Conservation (phyloP, 257 asterid species). For the Nicotiana tomentosiformis region DNA sequence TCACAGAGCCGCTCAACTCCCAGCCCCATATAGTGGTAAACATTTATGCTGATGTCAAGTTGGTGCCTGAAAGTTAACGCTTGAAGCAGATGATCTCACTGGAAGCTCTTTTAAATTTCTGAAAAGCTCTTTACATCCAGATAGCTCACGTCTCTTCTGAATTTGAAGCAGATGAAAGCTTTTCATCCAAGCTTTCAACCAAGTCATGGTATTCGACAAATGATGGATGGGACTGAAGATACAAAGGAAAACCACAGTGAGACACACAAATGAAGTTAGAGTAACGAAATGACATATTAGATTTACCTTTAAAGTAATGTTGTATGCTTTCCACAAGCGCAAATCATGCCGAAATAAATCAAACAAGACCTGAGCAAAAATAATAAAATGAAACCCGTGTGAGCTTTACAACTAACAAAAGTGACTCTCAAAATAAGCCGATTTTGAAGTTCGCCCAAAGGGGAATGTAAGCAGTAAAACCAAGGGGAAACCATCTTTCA, state of each 20-base stretch:
- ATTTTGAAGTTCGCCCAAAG: not conserved
- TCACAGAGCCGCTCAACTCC: not conserved
- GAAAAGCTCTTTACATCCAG: slow-evolving; percentile 17
- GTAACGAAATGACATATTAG: not conserved
- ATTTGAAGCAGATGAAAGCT: slow-evolving; percentile 44
- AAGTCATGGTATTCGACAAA: slow-evolving; percentile 74
- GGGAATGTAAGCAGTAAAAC: not conserved
- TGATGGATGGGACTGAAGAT: slow-evolving; percentile 56
- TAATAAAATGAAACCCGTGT: slow-evolving; percentile 12
- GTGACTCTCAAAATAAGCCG: not conserved
- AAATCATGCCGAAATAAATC: slow-evolving; percentile 86
- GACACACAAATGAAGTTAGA: not conserved
- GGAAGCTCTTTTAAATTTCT: not conserved
- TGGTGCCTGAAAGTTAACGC: not conserved
- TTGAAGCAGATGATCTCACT: not conserved
- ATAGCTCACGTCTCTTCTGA: slow-evolving; percentile 43
- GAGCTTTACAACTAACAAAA: not conserved
- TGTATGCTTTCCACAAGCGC: slow-evolving; percentile 89
- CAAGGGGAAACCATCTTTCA: not conserved
- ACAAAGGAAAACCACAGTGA: slow-evolving; percentile 7
- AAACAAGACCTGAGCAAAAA: slow-evolving; percentile 63
- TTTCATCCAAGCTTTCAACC: slow-evolving; percentile 76
- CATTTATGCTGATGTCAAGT: not conserved
- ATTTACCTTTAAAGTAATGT: slow-evolving; percentile 69
- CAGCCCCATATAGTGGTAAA: not conserved